Base-by-base conservation (phyloP, 768 basidiomycete genomes). In the Bullera alba region DNA sequence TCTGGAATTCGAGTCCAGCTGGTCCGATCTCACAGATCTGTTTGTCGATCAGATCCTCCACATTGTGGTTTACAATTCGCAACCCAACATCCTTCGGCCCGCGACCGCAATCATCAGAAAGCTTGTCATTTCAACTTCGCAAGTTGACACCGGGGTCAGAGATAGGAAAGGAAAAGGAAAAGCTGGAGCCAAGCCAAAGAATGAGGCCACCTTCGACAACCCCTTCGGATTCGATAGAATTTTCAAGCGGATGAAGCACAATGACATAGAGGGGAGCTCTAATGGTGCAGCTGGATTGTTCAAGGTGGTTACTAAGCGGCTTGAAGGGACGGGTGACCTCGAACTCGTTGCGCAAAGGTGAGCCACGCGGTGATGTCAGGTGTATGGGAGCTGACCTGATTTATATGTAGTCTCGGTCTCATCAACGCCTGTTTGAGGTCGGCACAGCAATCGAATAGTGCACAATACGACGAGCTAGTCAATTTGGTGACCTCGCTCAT, bases 21-120 rank as follows among this genome's bases (percentile, higher is more conserved):
- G 67, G 67, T 36, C 45, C 1, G 56, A 61, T 17, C 45, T 69
- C 19, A 48, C 56, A 1, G 46, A 58, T 16, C 27, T 25, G 0
- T 56, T 63, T 30, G 54, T 65, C 45, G 57, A 57, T 46, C 51
- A 57, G 8, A 48, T 62, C 17, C 54, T 67, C 0, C 17, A 42
- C 14, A 30, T 63, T 19, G 44, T 67, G 29, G 51, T 56, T n/a
- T 51, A 53, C 1, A 30, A 54, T 2, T 39, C 59, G 8, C 56
- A 65, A 45, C 46, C 61, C 22, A 72, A 72, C 46, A 52, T 69
- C 22, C 51, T 61, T 10, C 54, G 65, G 37, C 69, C 71, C 14
- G 58, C 66, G 7, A 67, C 71, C 5, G 60, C 63, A 4, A 66
- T 68, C 39, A 35, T 62, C 29, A 50, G 65, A 0, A 63, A 63